Percentiles rank a stretch among this genome's conserved stretches.
Conservation (phyloP, 2,329 filamentous ascomycete species). For the Penicillium italicum region DNA sequence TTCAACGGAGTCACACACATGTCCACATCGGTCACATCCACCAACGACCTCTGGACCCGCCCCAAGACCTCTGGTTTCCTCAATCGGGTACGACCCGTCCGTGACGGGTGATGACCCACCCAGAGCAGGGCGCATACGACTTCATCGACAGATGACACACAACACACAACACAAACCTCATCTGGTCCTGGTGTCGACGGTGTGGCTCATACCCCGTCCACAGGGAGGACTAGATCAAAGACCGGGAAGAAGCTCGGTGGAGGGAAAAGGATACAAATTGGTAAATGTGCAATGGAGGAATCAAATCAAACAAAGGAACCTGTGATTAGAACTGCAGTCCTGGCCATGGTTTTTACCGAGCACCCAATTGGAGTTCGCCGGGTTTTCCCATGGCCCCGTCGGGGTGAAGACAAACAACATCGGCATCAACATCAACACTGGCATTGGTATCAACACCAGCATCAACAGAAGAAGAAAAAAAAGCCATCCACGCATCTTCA, state of each 20-base stretch:
- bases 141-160: not conserved
- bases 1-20: not conserved
- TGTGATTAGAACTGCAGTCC: conserved; percentile 2
- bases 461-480: not conserved
- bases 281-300: not conserved
- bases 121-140: not conserved
- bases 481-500: not conserved
- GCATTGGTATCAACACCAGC: not conserved
- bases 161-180: not conserved
- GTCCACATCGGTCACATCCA: not conserved
- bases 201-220: not conserved
- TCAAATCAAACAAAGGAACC: not conserved
- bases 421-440: not conserved
- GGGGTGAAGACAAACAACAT: not conserved
- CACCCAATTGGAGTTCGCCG: conserved; percentile 1
- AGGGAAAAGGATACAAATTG: not conserved
- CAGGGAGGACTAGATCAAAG: not conserved
- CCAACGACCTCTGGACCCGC: not conserved
- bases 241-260: not conserved
- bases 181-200: not conserved
- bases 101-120: not conserved
- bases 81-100: not conserved
- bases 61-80: not conserved
- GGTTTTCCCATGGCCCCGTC: conserved; percentile 23
- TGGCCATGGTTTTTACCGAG: conserved; percentile 23